A percentile compares a stretch with the other conserved stretches of the same genome.
Evolutionary conservation across 257 asterid species (phyloP).

Genomic region (Solanum peruvianum): DNA sequence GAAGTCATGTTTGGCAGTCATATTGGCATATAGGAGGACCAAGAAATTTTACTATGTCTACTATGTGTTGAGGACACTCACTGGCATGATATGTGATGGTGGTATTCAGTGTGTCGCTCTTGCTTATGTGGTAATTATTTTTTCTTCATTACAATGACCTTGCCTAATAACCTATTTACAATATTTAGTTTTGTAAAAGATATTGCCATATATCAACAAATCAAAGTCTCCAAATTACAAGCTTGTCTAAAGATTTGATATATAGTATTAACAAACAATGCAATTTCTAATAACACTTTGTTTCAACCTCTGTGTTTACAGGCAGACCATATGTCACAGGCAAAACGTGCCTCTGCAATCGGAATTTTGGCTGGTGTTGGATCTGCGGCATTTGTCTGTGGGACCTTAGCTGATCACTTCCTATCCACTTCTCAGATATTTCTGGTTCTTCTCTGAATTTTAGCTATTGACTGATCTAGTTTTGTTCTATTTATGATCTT

Average conservation of each 20-base stretch:
- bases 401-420: slow-evolving; percentile 41
- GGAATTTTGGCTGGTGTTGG: slow-evolving; percentile 44
- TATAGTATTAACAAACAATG: not conserved
- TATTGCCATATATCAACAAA: no score
- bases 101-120: slow-evolving; percentile 39
- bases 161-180: not conserved
- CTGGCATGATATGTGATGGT: slow-evolving; percentile 40
- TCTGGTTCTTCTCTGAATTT: slow-evolving; percentile 15
- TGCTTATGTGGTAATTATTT: slow-evolving; percentile 28
- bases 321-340: slow-evolving; percentile 50
- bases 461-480: not conserved
- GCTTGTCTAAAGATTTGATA: no score
- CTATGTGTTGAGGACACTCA: slow-evolving; percentile 36
- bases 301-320: not conserved
- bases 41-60: slow-evolving; percentile 14
- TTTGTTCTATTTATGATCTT: not conserved
- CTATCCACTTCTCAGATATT: slow-evolving; percentile 31
- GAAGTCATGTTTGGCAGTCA: not conserved
- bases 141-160: not conserved
- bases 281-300: not conserved
- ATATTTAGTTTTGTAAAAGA: no score
- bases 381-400: slow-evolving; percentile 38
- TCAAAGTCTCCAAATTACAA: no score
- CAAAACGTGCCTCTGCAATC: slow-evolving; percentile 41
- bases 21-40: slow-evolving; percentile 36